Evolutionary conservation across 805 yeast species (phyloP), one percentile per base, ranked within the genome.

Genomic region (Metschnikowia peoriensis): DNA sequence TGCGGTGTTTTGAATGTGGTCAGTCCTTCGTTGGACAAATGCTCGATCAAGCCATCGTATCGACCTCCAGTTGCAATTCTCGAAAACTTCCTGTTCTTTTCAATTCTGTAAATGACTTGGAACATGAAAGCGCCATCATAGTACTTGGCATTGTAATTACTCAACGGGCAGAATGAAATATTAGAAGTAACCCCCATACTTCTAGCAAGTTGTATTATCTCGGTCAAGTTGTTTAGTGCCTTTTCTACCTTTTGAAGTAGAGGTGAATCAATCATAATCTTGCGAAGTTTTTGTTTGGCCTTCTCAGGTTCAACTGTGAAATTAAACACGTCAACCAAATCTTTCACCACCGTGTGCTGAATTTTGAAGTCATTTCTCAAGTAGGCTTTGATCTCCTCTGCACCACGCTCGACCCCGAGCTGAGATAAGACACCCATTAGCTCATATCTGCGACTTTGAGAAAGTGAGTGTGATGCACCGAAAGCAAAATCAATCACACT

Each of bases 51-150:
- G 17, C 76, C 73, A 62, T 93, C 98, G 64, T 91, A 94, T 50
- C 99, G 75, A 2, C 99, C 99, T 43, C 99, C 99, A 0, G 94
- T 93, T 14, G 94, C 94, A 40, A 94, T 73, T 40, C 77, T 57
- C 0, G 72, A 56, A 34, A 86, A 75, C 6, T 73, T 72, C 61
- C 65, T 66, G 56, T 63, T 76, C 55, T 61, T 78, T 60, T 77
- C 83, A 4, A 83, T 85, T 50, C 89, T 87, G 57, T 83, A 80
- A 1, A 90, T 80, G 0, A 88, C 89, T 60, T 90, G 96, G 65
- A 93, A 94, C 96, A 94, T 90, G 1, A 92, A 71, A 0, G 96
- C 96, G 15, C 84, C 83, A 38, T 78, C 74, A 64, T 92, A 94
- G 64, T 90, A 93, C 9, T 84, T 79, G 34, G 86, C 81, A 59